Base-by-base conservation (phyloP, 2,329 filamentous ascomycete species). In the Xenoacremonium recifei region DNA sequence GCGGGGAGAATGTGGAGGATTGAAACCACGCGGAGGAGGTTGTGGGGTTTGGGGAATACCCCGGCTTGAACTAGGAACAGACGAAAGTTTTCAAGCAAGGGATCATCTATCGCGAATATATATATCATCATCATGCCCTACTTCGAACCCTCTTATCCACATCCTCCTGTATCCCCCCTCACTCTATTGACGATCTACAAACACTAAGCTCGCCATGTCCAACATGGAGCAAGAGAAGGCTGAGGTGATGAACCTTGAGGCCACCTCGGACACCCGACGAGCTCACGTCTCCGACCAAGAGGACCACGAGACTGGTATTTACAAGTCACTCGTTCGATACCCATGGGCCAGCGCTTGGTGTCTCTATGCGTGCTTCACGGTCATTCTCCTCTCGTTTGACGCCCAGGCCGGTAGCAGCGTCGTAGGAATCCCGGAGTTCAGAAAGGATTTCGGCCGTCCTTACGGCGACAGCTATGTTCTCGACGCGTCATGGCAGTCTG, bases 221-320 rank as follows among this genome's bases (percentile, higher is more conserved):
- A 27, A 27, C 13, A 27, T 13, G 13, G 9, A 27, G 23, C 23
- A 40, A 3, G 38, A 39, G 20, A 37, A 38, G 18, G 18, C 25
- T 20, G 27, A 37, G 11, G 20, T 35, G 6, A 29, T 44, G 19
- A 40, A 44, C n/a, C 27, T 47, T 18, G 44, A 47, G 11, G 44
- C 34, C 31, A 33, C 41, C 9, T 34, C 34, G 4, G 45, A 47
- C 9, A 41, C 34, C 1, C 45, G 45, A n/a, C 27, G 45, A 2
- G 43, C 39, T 4, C 42, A 48, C 32, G 38, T 42, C 7, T 17
- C 45, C 15, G 42, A 48, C 29, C 42, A 48, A 13, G 45, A 48
- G n/a, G 43, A 48, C 23, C 42, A 46, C 12, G 46, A 48, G 12
- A 43, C 39, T 4, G 43, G 45, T 13, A 46, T 46, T n/a, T 42